Evolutionary conservation across 371 early-diverging fungal genomes (phyloP), one percentile per base, ranked within the genome.

Genomic region (Apophysomyces sp.): DNA sequence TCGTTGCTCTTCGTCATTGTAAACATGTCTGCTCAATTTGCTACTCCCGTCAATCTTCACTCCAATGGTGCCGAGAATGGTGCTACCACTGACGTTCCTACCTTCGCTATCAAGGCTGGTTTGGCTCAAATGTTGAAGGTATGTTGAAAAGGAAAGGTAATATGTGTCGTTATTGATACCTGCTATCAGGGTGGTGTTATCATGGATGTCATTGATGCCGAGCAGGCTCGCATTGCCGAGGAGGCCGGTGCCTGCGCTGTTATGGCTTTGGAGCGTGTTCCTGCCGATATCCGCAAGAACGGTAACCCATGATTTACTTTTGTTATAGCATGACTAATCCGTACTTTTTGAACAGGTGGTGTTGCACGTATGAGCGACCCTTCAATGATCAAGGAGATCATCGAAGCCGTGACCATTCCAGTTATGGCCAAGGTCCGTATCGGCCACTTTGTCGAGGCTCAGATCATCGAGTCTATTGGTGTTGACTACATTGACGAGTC

Each of bases 391-490:
- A 92, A 89, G 78, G 94, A 93, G 73, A 98, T 98, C 79, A 91
- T 89, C 64, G 89, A 77, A 34, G 96, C 97, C 34, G 98, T 98
- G 60, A 92, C 96, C 30, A 96, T 98, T 76, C 98, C 98, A 30
- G 97, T 98, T 65, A 97, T 98, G 97, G 98, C 97, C 77, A 97
- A 97, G 85, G 95, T 92, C 78, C 92, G 98, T 70, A 97, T 98
- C 67, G 98, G 98, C 58, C 98, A 98, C 88, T 92, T 97, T 86
- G 97, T 98, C 65, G 98, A 98, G 78, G 98, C 97, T 30, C 90
- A 96, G 85, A 94, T 97, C 78, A 84, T 98, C 58, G 86, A 97
- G 75, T 84, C 88, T 49, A 81, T 98, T 58, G 93, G 90, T 67
- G 86, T 97, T 58, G 97, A 97, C 75, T 97, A 94, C 78, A 96